These are phyloP conservation scores for Botryotinia convoluta DNA, from an alignment of 2,329 filamentous ascomycete genomes.

Conservation along the genomic window DNA sequence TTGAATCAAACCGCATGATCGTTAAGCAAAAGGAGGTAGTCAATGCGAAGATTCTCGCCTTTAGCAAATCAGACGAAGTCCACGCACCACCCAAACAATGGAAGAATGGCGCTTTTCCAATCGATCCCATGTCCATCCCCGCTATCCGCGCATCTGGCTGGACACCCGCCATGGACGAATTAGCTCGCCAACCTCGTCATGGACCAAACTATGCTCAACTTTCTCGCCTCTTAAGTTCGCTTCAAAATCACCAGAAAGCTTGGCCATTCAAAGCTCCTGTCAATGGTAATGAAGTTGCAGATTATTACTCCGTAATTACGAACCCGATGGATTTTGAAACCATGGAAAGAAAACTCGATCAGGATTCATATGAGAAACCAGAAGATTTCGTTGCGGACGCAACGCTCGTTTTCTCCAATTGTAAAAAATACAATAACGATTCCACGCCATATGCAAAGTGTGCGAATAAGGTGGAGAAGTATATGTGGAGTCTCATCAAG, in stretches of 20 bases:
- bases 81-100: conserved; percentile 84
- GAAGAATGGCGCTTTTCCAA: conserved; percentile 69
- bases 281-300: conserved; percentile 92
- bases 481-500: conserved; percentile 91
- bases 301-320: conserved; percentile 98
- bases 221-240: conserved; percentile 85
- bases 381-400: conserved; percentile 92
- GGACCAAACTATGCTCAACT: conserved; percentile 96
- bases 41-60: conserved; percentile 89
- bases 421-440: conserved; percentile 93
- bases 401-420: conserved; percentile 89
- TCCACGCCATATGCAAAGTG: conserved; percentile 93
- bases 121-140: conserved; percentile 82
- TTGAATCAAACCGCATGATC: conserved; percentile 89
- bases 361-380: conserved; percentile 84
- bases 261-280: conserved; percentile 96
- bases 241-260: conserved; percentile 88
- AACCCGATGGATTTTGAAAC: conserved; percentile 95
- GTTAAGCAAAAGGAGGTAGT: conserved; percentile 96
- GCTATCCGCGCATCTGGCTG: conserved; percentile 91
- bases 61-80: conserved; percentile 82
- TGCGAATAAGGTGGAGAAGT: conserved; percentile 88
- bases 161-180: conserved; percentile 96
- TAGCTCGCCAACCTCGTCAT: conserved; percentile 90
- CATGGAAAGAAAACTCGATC: conserved; percentile 94